Conservation (phyloP, 1,139 yeast species). For the Yamadazyma conglobata region DNA sequence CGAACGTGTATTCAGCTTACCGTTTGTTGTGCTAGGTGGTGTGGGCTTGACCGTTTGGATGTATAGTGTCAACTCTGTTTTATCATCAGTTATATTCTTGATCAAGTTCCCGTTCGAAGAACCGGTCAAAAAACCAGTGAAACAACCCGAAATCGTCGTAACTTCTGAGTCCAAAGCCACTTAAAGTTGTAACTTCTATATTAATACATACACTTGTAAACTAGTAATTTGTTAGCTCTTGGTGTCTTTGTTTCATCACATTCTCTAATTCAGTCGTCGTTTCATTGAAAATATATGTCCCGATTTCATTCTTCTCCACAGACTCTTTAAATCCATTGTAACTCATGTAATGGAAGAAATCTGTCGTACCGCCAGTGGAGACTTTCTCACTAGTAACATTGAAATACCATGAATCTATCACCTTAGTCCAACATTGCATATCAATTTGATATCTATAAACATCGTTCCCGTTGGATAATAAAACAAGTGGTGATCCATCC, state of each 20-base stretch:
- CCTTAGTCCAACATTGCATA: conserved; percentile 44
- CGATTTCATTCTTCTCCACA: conserved; percentile 17
- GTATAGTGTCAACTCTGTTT: conserved; percentile 34
- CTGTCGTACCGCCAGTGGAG: conserved; percentile 3
- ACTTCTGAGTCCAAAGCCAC: too few species aligned
- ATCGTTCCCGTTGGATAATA: conserved; percentile 29
- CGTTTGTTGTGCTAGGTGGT: conserved; percentile 55
- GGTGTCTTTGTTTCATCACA: conserved; percentile 22
- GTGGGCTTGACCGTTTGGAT: conserved; percentile 54
- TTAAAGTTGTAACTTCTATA: too few species aligned
- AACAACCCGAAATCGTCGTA: too few species aligned
- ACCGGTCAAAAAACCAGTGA: conserved; percentile 22
- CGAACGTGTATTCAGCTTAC: conserved; percentile 58
- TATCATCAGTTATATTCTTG: conserved; percentile 26
- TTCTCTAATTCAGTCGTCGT: conserved; percentile 18
- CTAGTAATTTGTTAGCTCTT: conserved; percentile 18
- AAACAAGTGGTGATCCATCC: conserved; percentile 43
- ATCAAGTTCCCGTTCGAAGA: conserved; percentile 27
- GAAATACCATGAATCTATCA: conserved; percentile 49
- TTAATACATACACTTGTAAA: too few species aligned
- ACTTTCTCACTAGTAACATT: conserved; percentile 10
- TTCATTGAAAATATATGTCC: conserved; percentile 21
- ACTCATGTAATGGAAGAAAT: conserved; percentile 12
- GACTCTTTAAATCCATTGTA: conserved; percentile 20
- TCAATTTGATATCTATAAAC: conserved; percentile 39